Conservation (phyloP, 2,329 filamentous ascomycete genomes). For the Cercospora citrullina region DNA sequence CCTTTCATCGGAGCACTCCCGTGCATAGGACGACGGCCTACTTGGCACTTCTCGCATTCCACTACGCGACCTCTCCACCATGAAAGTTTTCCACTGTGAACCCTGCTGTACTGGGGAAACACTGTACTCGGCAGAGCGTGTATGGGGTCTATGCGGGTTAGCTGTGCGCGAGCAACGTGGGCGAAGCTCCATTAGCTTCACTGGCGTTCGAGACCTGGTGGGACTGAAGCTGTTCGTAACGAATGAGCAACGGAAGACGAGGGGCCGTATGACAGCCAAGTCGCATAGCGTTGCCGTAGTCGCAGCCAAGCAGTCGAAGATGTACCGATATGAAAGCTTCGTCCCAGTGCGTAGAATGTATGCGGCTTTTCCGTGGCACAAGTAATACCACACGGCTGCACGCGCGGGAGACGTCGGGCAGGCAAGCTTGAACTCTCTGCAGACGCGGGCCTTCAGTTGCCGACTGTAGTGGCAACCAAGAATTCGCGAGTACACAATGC, state of each 20-base stretch:
- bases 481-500: neutral
- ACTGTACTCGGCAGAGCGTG: constrained; percentile 3
- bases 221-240: neutral
- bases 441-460: neutral
- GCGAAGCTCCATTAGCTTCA: constrained; percentile 2
- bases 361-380: neutral
- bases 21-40: neutral
- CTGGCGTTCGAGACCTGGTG: neutral
- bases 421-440: neutral
- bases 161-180: constrained; percentile 1
- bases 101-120: neutral
- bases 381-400: neutral
- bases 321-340: constrained; percentile 4
- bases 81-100: neutral
- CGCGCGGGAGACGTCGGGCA: neutral
- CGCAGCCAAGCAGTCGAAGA: constrained; percentile 3
- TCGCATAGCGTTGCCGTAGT: constrained; percentile 6
- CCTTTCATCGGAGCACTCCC: neutral
- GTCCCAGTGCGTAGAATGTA: neutral
- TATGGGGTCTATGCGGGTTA: constrained; percentile 16
- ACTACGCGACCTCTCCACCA: neutral
- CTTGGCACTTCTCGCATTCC: neutral
- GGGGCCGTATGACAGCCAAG: constrained; percentile 11
- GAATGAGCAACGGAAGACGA: constrained; percentile 2
- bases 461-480: neutral